phyloP scores from a whole-genome alignment of 2,329 filamentous ascomycete genomes.

The Cyphellophora attinorum region DNA sequence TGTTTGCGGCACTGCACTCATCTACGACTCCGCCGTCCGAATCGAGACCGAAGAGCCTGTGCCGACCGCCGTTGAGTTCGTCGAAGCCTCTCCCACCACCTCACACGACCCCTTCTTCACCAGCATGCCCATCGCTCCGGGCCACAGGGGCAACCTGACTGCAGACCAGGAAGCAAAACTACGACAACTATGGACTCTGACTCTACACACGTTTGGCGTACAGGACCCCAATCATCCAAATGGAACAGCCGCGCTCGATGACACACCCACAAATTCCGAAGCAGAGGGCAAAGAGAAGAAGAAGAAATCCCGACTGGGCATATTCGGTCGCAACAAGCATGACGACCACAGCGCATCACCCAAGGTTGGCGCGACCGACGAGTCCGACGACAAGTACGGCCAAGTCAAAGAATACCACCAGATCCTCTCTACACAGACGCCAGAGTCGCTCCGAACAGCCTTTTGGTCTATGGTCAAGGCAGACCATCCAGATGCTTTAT shows the following conservation, averaged over 20 bases:
- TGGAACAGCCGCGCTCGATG: conserved; percentile 15
- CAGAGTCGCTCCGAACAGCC: conserved; percentile 67
- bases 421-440: conserved; percentile 64
- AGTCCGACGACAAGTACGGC: conserved; percentile 82
- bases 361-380: conserved; percentile 24
- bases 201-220: conserved; percentile 68
- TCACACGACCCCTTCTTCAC: conserved; percentile 13
- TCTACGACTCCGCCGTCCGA: too few species aligned
- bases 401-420: conserved; percentile 79
- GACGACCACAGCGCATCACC: conserved; percentile 27
- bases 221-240: conserved; percentile 14
- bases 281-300: conserved; percentile 44
- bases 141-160: conserved; percentile 80
- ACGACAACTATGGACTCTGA: conserved; percentile 71
- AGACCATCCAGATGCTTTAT: conserved; percentile 79
- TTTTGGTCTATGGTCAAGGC: conserved; percentile 95
- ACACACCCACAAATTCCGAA: conserved; percentile 15
- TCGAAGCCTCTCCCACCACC: too few species aligned
- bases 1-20: too few species aligned
- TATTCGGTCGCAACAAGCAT: conserved; percentile 57
- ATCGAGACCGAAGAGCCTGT: too few species aligned
- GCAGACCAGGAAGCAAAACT: conserved; percentile 80
- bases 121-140: conserved; percentile 37
- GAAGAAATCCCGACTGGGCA: conserved; percentile 63
- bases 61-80: too few species aligned